Conservation (phyloP, 1,139 yeast genomes). For the Yamadazyma spencermartinsiae region DNA sequence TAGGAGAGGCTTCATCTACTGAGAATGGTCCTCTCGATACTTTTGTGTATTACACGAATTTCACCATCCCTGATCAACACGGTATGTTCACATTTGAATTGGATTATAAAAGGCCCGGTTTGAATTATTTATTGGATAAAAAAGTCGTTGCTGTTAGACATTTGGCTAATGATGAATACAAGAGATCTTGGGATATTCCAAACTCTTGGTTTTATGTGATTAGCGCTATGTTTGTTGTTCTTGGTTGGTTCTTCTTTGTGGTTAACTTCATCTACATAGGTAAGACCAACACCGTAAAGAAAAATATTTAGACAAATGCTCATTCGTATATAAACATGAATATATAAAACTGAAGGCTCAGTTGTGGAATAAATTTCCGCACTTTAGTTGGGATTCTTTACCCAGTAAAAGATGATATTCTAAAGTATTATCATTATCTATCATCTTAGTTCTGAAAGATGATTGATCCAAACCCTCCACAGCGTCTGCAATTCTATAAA, state of each 20-base stretch:
- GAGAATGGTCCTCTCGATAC: slow-evolving; percentile 39
- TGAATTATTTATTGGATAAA: slow-evolving; percentile 63
- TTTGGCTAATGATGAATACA: slow-evolving; percentile 92
- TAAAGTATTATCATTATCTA: slow-evolving; percentile 9
- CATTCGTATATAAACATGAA: slow-evolving; percentile 1
- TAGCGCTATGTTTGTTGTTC: slow-evolving; percentile 66
- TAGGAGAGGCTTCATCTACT: slow-evolving; percentile 41
- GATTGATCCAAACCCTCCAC: slow-evolving; percentile 4
- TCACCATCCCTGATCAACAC: slow-evolving; percentile 90
- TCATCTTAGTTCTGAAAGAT: slow-evolving; percentile 2
- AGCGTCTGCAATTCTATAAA: slow-evolving; percentile 5
- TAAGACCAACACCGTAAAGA: slow-evolving; percentile 30
- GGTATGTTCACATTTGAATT: slow-evolving; percentile 91
- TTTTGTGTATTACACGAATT: slow-evolving; percentile 40
- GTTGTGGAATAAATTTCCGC: slow-evolving; percentile 4
- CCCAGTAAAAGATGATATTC: slow-evolving; percentile 13
- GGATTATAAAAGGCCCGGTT: slow-evolving; percentile 81
- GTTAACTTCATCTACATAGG: slow-evolving; percentile 59
- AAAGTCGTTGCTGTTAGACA: slow-evolving; percentile 86
- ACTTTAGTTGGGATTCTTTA: slow-evolving; percentile 7
- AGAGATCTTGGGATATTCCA: slow-evolving; percentile 89
- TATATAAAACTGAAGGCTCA: slow-evolving; percentile 3
- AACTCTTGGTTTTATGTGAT: slow-evolving; percentile 91
- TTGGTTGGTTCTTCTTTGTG: slow-evolving; percentile 76
- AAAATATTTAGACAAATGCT: slow-evolving; percentile 27